A percentile compares a stretch with the other conserved stretches of the same genome.
phyloP scores from a whole-genome alignment of 2,329 filamentous ascomycete species.

The Aureobasidium musti region DNA sequence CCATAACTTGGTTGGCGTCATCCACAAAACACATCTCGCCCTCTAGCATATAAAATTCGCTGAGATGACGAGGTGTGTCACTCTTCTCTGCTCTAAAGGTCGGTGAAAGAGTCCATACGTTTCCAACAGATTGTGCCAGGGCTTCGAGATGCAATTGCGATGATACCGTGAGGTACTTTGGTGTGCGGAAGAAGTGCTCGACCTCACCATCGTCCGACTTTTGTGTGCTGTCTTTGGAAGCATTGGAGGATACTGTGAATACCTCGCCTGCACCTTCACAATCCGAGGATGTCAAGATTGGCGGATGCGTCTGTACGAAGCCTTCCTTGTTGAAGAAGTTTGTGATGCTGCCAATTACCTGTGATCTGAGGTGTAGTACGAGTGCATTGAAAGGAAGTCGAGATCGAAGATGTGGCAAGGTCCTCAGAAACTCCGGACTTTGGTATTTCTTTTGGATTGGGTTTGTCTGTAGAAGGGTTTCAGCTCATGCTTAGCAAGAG shows the following conservation, averaged over 20 bases:
- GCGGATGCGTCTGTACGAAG: constrained; percentile 84
- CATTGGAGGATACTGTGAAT: constrained; percentile 63
- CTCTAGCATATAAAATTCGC: constrained; percentile 99
- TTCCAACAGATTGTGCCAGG: constrained; percentile 80
- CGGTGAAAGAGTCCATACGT: constrained; percentile 91
- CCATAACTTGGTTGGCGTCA: constrained; percentile 70
- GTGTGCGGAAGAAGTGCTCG: constrained; percentile 72
- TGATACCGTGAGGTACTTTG: constrained; percentile 96
- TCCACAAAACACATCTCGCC: constrained; percentile 81
- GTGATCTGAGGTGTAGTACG: constrained; percentile 78
- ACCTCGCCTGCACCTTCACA: constrained; percentile 97
- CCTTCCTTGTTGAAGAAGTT: constrained; percentile 71
- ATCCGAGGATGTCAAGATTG: constrained; percentile 93
- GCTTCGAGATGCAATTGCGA: constrained; percentile 93
- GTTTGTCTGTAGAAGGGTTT: constrained; percentile 63
- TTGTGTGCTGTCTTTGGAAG: constrained; percentile 36
- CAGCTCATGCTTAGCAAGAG: background rate
- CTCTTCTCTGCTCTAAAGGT: constrained; percentile 93
- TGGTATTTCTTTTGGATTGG: constrained; percentile 98
- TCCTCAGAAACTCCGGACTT: constrained; percentile 81
- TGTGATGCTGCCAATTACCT: constrained; percentile 70
- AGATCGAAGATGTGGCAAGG: constrained; percentile 81
- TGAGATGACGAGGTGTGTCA: constrained; percentile 89
- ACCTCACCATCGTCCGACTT: constrained; percentile 38
- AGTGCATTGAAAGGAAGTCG: constrained; percentile 79